Percentiles rank a stretch among this genome's conserved stretches.
These are phyloP conservation scores for Asterochloris sp. DNA, from an alignment of 139 green algal species.

Conservation along the genomic window DNA sequence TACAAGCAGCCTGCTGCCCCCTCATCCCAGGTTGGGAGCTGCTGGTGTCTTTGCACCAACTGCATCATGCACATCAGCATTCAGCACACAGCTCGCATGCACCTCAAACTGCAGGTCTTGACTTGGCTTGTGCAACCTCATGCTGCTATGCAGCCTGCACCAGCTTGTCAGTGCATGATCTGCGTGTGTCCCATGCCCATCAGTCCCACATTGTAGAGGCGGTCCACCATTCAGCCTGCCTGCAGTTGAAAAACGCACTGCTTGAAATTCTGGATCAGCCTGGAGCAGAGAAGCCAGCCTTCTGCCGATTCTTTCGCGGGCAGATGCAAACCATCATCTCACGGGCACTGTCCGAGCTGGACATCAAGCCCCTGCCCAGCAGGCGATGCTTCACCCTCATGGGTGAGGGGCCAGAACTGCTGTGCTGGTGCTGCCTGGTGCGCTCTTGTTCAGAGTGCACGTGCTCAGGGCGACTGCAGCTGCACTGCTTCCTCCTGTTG, in stretches of 20 bases:
- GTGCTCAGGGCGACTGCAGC: not conserved
- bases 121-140: too few relatives aligned
- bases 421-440: not conserved
- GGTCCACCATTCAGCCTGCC: not conserved
- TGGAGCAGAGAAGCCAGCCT: conserved; percentile 65
- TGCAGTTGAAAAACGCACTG: conserved; percentile 76
- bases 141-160: too few relatives aligned
- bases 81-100: too few relatives aligned
- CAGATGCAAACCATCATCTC: conserved; percentile 99
- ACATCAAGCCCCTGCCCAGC: conserved; percentile 85
- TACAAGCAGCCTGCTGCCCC: too few relatives aligned
- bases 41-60: too few relatives aligned
- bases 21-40: too few relatives aligned
- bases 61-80: not conserved
- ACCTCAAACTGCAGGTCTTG: too few relatives aligned
- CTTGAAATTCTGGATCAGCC: conserved; percentile 62
- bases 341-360: conserved; percentile 84
- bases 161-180: too few relatives aligned
- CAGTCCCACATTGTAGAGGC: too few relatives aligned
- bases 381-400: conserved; percentile 90
- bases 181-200: too few relatives aligned
- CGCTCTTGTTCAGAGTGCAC: not conserved
- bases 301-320: conserved; percentile 87
- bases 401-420: conserved; percentile 43
- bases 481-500: not conserved